phyloP scores from a whole-genome alignment of 768 basidiomycete genomes.

The Collybiopsis luxurians region DNA sequence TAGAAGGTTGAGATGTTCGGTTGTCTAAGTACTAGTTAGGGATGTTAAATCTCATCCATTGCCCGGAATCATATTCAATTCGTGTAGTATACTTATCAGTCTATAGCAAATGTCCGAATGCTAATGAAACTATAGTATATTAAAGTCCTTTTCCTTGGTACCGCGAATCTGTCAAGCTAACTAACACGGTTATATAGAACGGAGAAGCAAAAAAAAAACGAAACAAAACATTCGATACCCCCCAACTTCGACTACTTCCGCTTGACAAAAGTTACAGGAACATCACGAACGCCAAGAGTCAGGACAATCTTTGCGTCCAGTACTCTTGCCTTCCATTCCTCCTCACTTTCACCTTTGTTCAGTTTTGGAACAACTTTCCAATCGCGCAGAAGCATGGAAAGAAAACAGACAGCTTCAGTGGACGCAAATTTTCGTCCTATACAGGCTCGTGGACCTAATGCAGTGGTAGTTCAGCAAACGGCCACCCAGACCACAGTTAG shows the following conservation, averaged over 20 bases:
- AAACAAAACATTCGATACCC: no score
- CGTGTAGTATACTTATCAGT: no score
- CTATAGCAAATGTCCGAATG: no score
- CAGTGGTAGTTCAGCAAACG: neutral
- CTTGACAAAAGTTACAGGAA: conserved; percentile 10
- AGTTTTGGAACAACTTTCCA: conserved; percentile 51
- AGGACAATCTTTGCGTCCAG: conserved; percentile 33
- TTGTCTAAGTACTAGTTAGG: no score
- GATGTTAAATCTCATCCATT: no score
- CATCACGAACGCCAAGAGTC: conserved; percentile 22
- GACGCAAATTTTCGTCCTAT: conserved; percentile 56
- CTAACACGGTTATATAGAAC: no score
- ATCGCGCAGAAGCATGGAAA: conserved; percentile 49
- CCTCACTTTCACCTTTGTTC: conserved; percentile 33
- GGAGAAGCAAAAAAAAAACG: no score
- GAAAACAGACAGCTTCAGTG: conserved; percentile 50
- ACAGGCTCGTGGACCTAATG: conserved; percentile 47
- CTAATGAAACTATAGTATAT: no score
- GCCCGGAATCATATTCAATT: no score
- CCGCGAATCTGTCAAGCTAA: no score
- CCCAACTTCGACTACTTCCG: neutral
- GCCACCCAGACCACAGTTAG: neutral
- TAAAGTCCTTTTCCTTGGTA: no score
- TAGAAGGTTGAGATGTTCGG: no score
- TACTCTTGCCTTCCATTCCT: conserved; percentile 34